Percentiles rank a stretch among this genome's conserved stretches.
phyloP scores from a whole-genome alignment of 2,329 filamentous ascomycete species.

The Phoma sp. region DNA sequence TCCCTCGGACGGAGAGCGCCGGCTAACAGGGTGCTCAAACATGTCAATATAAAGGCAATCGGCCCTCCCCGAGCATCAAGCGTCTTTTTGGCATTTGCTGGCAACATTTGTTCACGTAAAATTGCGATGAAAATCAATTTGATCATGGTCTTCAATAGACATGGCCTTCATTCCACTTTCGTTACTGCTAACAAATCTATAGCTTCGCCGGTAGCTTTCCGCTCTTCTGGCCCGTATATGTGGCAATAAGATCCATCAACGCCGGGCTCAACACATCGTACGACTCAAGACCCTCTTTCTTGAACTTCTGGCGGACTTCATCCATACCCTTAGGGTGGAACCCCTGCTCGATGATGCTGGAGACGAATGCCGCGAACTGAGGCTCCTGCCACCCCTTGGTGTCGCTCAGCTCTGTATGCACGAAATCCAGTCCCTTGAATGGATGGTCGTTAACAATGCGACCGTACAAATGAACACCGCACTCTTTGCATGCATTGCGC shows the following conservation, averaged over 20 bases:
- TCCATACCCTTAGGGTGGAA: slow-evolving; percentile 64
- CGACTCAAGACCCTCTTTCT: slow-evolving; percentile 63
- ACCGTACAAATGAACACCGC: slow-evolving; percentile 69
- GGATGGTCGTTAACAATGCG: slow-evolving; percentile 70
- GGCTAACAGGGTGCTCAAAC: slow-evolving; percentile 17
- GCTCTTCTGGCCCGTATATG: slow-evolving; percentile 61
- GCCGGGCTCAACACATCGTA: slow-evolving; percentile 69
- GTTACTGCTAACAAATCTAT: slow-evolving; percentile 13
- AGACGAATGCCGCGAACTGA: slow-evolving; percentile 74
- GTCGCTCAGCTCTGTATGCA: slow-evolving; percentile 68
- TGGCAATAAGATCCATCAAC: slow-evolving; percentile 65
- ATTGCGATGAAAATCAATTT: background rate
- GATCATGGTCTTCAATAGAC: no score
- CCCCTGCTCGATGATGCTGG: slow-evolving; percentile 73
- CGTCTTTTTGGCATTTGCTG: no score
- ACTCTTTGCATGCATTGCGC: slow-evolving; percentile 55
- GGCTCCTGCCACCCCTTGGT: slow-evolving; percentile 74
- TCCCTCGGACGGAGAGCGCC: no score
- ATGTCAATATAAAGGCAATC: background rate
- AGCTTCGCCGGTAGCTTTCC: slow-evolving; percentile 40
- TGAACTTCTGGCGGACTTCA: slow-evolving; percentile 63
- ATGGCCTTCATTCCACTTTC: background rate
- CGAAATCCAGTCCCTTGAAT: slow-evolving; percentile 74
- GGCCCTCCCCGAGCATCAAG: no score
- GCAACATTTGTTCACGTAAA: no score